Base-by-base conservation (phyloP, 2,329 filamentous ascomycete genomes). In the Nemania serpens region DNA sequence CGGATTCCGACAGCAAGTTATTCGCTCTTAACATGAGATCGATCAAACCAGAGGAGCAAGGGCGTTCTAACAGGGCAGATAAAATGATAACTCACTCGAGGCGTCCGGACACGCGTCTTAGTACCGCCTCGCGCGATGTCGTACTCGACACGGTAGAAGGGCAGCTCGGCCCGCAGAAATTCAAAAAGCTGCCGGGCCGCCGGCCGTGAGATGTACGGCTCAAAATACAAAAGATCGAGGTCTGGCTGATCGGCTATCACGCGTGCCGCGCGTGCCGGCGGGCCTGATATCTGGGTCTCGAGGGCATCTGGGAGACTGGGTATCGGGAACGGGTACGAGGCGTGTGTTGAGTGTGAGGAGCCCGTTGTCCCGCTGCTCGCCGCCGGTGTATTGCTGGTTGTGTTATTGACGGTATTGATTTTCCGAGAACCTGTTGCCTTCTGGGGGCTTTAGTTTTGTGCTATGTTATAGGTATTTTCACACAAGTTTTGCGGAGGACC, bases 101-200 rank as follows among this genome's bases (percentile, higher is more conserved):
- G 82, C 2, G 84, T 86, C 43, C 74, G 75, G 71, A 93, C 86
- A 20, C 84, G 78, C 0, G 87, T 89, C 56, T 87, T 82, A 1
- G 84, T 74, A 1, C 84, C 82, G 2, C 85, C 85, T 7, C 91
- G 84, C 55, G 85, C 88, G 69, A 93, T 91, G 34, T 81, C 86
- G 69, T 93, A 93, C 67, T 86, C 82, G 3, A 93, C 90, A 54
- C 89, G 83, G 69, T 93, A 91, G 75, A 93, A 93, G 9, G 89
- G 89, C 1, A 94, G 75, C 62, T 89, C 82, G n/a, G 79, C 75
- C 1, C 91, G 84, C 1, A 94, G 80, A 69, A 92, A 92, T 13
- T 85, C 77, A 74, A 93, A 94, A 0, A 92, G 74, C 3, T 84
- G 78, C 3, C 80, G 79, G 18, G 85, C 79, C 11, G 85, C 78